Percentiles rank a stretch among this genome's conserved stretches.
Evolutionary conservation across 1,284 basidiomycete genomes (phyloP).

Genomic region (Austroboletus novae-zelandiae): DNA sequence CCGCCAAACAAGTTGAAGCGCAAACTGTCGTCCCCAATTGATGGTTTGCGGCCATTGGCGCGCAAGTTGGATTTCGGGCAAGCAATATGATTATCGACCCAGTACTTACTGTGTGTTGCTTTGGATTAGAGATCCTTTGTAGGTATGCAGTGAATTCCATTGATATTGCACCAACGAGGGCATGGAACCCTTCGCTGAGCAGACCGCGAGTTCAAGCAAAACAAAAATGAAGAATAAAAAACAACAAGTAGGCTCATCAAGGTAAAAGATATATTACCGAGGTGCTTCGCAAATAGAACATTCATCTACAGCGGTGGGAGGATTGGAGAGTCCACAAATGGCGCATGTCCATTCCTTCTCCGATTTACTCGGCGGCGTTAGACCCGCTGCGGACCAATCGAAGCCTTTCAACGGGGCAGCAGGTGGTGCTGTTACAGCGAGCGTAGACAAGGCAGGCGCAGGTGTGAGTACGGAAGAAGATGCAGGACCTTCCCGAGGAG

Average conservation of each 20-base stretch:
- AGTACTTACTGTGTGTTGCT: background rate
- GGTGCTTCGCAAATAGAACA: slow-evolving; percentile 42
- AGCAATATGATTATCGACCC: slow-evolving; percentile 8
- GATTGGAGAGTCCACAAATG: slow-evolving; percentile 41
- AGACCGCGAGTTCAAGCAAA: background rate
- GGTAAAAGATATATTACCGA: slow-evolving; percentile 19
- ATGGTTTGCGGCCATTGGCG: slow-evolving; percentile 41
- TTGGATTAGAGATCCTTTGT: background rate
- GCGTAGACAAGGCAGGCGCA: background rate
- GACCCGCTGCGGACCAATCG: slow-evolving; percentile 53
- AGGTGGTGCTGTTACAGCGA: background rate
- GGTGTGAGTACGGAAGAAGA: slow-evolving; percentile 13
- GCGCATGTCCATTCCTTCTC: slow-evolving; percentile 43
- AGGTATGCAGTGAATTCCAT: slow-evolving; percentile 3
- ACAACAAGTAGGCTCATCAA: slow-evolving; percentile 4
- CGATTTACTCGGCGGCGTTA: slow-evolving; percentile 38
- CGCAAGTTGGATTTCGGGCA: slow-evolving; percentile 48
- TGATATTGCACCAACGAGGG: background rate
- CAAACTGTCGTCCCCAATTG: slow-evolving; percentile 42
- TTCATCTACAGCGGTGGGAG: slow-evolving; percentile 33
- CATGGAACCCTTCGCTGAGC: background rate
- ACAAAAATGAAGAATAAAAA: slow-evolving; percentile 19
- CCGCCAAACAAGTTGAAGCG: slow-evolving; percentile 47
- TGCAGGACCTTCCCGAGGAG: slow-evolving; percentile 29
- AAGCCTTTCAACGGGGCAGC: slow-evolving; percentile 36